Evolutionary conservation across 2,329 filamentous ascomycete species (phyloP), one percentile per base, ranked within the genome.

Genomic region (Cephalotrichum gorgonifer): DNA sequence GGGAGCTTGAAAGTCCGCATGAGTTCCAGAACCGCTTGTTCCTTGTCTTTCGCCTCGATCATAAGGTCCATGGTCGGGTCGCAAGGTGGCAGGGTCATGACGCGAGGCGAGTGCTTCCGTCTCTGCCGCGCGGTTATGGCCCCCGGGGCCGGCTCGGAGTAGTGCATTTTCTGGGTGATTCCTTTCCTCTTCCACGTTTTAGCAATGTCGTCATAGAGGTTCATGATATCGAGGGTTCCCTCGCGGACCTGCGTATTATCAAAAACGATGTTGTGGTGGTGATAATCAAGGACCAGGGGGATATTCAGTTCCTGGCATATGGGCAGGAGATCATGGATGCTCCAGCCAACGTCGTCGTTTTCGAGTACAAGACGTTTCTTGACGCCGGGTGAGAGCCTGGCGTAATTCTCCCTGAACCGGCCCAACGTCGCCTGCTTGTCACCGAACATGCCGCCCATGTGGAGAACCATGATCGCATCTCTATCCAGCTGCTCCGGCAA

Each of bases 31-130:
- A 96, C 88, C 0, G 91, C 89, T 64, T 97, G 91, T 62, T 97
- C 91, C 65, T 97, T 97, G 61, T 96, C 91, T 63, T 97, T 97
- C 44, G 91, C 91, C 68, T 97, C 91, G 52, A 97, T 96, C 91
- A 97, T 97, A n/a, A 97, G 72, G 60, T 96, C 91, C 85, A 94
- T 93, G 28, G 85, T 82, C 1, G 79, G 70, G 4, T 82, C 74
- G 58, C 91, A 96, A 0, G 91, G 90, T 1, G 91, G 91, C 1
- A 97, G 66, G 1, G 82, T 86, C 54, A 75, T 75, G 2, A 95
- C 88, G 8, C 91, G 78, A 0, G 88, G 76, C 31, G 82, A 88
- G 60, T 97, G 91, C 64, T 95, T 96, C 51, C 91, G 78, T 26
- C 90, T 74, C 55, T 95, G 85, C 1, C 81, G 76, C 0, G 76